Conservation (phyloP, 805 yeast genomes). For the Myxozyma mucilagina region DNA sequence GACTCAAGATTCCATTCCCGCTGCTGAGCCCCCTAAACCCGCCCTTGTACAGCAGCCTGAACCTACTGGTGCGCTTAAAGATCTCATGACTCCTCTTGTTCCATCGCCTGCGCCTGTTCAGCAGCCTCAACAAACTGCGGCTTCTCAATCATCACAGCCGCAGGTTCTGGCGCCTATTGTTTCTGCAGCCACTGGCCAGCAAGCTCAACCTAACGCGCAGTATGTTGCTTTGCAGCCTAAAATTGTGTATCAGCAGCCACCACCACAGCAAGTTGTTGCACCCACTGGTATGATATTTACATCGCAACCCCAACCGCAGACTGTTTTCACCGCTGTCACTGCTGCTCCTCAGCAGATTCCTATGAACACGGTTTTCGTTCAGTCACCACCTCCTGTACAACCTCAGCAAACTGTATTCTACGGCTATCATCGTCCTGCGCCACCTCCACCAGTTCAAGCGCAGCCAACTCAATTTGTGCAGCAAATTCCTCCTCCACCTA, state of each 20-base stretch:
- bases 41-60: conserved; percentile 9
- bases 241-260: conserved; percentile 14
- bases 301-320: conserved; percentile 6
- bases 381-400: conserved; percentile 12
- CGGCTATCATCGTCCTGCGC: conserved; percentile 26
- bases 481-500: conserved; percentile 15
- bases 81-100: conserved; percentile 32
- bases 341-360: conserved; percentile 6
- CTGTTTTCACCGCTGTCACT: neutral
- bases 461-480: conserved; percentile 2
- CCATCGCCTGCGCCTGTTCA: conserved; percentile 27
- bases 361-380: conserved; percentile 10
- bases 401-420: conserved; percentile 18
- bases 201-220: conserved; percentile 41
- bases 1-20: neutral
- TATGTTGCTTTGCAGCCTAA: conserved; percentile 29
- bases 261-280: conserved; percentile 1
- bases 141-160: neutral
- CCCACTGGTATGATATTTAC: conserved; percentile 9
- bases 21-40: neutral
- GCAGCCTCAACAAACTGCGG: neutral
- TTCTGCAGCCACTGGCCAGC: conserved; percentile 26
- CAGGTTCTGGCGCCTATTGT: conserved; percentile 4
- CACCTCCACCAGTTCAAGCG: conserved; percentile 17
- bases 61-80: conserved; percentile 24